These are phyloP conservation scores for Flaveria ramosissima DNA, from an alignment of 129 eudicot genomes.

Conservation along the genomic window DNA sequence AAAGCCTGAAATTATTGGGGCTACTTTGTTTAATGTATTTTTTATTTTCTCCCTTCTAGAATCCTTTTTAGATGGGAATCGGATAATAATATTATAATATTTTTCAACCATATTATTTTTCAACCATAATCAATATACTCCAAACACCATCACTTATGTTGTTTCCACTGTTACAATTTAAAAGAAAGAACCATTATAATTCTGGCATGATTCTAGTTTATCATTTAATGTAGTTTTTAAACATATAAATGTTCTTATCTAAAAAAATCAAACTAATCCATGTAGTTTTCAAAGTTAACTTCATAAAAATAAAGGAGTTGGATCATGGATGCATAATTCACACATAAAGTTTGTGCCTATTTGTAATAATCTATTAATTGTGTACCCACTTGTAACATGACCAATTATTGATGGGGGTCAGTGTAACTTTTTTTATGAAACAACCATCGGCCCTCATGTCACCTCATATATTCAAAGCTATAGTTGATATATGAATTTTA, in stretches of 20 bases:
- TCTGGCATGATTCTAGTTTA: neutral
- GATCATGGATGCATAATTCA: neutral
- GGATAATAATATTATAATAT: conserved; percentile 6
- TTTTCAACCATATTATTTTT: conserved; percentile 21
- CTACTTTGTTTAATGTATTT: neutral
- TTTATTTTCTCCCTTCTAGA: conserved; percentile 32
- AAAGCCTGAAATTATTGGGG: conserved; percentile 37
- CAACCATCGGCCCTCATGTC: neutral
- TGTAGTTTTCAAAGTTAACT: neutral
- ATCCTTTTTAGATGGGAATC: conserved; percentile 19
- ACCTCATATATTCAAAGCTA: conserved; percentile 5
- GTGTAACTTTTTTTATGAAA: conserved; percentile 20
- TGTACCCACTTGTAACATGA: conserved; percentile 27
- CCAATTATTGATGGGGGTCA: conserved; percentile 24
- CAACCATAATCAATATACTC: too few relatives aligned
- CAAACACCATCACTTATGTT: neutral
- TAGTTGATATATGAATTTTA: conserved; percentile 15
- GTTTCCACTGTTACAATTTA: neutral
- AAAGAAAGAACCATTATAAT: neutral
- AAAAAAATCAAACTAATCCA: neutral
- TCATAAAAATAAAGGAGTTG: neutral
- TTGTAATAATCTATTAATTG: conserved; percentile 8
- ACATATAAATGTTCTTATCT: neutral
- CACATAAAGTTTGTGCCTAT: conserved; percentile 11
- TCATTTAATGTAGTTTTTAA: neutral